Evolutionary conservation across 257 asterid species (phyloP), one percentile per base, ranked within the genome.

Genomic region (Paulownia fortunei): DNA sequence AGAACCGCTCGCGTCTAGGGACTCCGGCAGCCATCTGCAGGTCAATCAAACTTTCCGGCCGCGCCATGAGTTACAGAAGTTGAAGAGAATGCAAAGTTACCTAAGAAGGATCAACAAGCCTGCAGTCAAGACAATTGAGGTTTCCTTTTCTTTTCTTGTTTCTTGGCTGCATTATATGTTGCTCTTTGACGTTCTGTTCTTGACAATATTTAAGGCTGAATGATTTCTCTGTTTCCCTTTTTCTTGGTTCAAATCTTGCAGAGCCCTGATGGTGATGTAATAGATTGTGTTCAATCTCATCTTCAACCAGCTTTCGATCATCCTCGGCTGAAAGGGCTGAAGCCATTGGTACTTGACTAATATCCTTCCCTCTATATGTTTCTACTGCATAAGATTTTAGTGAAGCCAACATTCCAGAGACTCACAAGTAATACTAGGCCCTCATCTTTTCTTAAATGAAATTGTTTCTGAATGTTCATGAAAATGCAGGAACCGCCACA

Each of bases 261-360:
- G 99, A 95, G 99, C 84, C 89, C 93, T 1, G 96, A 91, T 83
- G 99, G 99, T 5, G 99, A 95, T 88, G 16, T 76, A 5, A 86
- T 95, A 59, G 97, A 91, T 36, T 95, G 99, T 79, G 90, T 95
- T 46, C 63, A 74, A 66, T 68, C 97, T 66, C 97, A 95, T 86
- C 97, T 89, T 81, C 99, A 95, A 70, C 99, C 99, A 26, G 99
- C 98, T 64, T 95, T 95, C 79, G 97, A 95, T 83, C 99, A 95
- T 77, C 99, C 97, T 67, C 63, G 42, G 74, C 97, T 95, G 27
- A 95, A 86, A 84, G 97, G 98, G 0, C 94, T 91, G 79, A 93
- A 88, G 83, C 98, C 99, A 82, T 60, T 92, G 97, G 98, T 94
- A 88, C 21, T 55, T 39, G 5, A 44, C 61, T 49, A 13, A 30